Conservation (phyloP, 768 basidiomycete species). For the Russula foetens region DNA sequence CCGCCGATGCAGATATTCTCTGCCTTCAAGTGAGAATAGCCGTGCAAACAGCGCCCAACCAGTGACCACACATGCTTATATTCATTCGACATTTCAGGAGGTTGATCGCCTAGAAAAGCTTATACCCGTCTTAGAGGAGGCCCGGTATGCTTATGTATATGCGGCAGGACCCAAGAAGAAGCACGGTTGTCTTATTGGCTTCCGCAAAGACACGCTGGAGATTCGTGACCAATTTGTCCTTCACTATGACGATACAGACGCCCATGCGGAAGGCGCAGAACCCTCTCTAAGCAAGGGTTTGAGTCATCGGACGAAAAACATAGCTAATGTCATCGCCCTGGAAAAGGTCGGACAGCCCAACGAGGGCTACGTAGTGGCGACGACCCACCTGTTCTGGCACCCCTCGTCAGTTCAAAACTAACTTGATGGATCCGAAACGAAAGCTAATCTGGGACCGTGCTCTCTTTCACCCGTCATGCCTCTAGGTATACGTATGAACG, state of each 20-base stretch:
- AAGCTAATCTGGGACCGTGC: too few relatives aligned
- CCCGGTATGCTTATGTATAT: slow-evolving; percentile 57
- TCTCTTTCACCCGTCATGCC: slow-evolving; percentile 3
- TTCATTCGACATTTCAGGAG: slow-evolving; percentile 47
- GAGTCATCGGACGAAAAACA: slow-evolving; percentile 71
- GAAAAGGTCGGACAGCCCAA: slow-evolving; percentile 31
- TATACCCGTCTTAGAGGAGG: slow-evolving; percentile 53
- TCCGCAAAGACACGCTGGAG: slow-evolving; percentile 44
- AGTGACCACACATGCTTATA: neutral
- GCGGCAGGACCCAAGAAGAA: slow-evolving; percentile 66
- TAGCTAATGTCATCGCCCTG: slow-evolving; percentile 68
- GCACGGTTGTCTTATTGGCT: slow-evolving; percentile 83
- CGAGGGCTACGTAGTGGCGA: slow-evolving; percentile 67
- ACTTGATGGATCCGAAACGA: too few relatives aligned
- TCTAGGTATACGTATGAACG: slow-evolving; percentile 76
- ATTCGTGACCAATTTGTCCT: slow-evolving; percentile 42
- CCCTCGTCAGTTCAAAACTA: slow-evolving; percentile 47
- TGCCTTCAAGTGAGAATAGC: slow-evolving; percentile 66
- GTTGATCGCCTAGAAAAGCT: slow-evolving; percentile 76
- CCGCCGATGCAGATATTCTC: slow-evolving; percentile 67
- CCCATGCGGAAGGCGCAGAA: slow-evolving; percentile 33
- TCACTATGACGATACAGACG: slow-evolving; percentile 58
- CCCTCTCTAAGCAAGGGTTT: slow-evolving; percentile 39
- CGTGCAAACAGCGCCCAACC: neutral
- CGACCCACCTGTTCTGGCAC: slow-evolving; percentile 96